Base-by-base conservation (phyloP, 768 basidiomycete species). In the Mycena chlorophos region DNA sequence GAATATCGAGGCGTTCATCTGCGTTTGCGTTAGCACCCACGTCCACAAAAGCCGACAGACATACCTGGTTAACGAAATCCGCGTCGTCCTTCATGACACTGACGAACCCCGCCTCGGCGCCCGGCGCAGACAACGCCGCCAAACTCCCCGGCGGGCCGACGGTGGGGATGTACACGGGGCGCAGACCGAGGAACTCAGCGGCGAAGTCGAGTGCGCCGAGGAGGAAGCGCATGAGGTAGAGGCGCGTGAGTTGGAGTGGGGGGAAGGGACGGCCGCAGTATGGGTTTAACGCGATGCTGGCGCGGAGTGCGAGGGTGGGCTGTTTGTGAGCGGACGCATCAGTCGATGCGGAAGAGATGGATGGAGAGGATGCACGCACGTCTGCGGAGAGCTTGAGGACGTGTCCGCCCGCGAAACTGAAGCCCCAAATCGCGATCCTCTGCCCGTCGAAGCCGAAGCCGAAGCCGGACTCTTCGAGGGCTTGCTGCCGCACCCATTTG, bases 321-420 rank as follows among this genome's bases (percentile, higher is more conserved):
- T 70, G 46, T 2, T 16, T 16, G 31, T 13, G 27, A 3, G 12
- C 2, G 40, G n/a, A n/a, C 27, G 19, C 30, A 16, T 19, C 5
- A 5, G 10, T 26, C 28, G 19, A 4, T 13, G 27, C 29, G 14
- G 22, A 4, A 14, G 19, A 40, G n/a, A 46, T 17, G 4, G 25
- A 5, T 3, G 26, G 25, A 22, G 43, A 26, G 14, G 23, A 46
- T 25, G 45, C 23, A 19, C 65, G 4, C 38, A 69, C 69, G 37
- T 72, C 71, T 39, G 63, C 62, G 12, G 70, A 61, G 5, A 71
- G 60, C 3, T 66, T 66, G 13, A 69, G 64, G 22, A 66, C 57
- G 38, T 71, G 70, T 5, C 69, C 69, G 58, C 71, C 71, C 63
- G 68, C 43, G 25, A 71, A 68, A 50, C 71, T 71, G 14, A 65